A percentile compares a stretch with the other conserved stretches of the same genome.
These are phyloP conservation scores for Podospora didyma DNA, from an alignment of 495 filamentous ascomycete species.

Conservation along the genomic window DNA sequence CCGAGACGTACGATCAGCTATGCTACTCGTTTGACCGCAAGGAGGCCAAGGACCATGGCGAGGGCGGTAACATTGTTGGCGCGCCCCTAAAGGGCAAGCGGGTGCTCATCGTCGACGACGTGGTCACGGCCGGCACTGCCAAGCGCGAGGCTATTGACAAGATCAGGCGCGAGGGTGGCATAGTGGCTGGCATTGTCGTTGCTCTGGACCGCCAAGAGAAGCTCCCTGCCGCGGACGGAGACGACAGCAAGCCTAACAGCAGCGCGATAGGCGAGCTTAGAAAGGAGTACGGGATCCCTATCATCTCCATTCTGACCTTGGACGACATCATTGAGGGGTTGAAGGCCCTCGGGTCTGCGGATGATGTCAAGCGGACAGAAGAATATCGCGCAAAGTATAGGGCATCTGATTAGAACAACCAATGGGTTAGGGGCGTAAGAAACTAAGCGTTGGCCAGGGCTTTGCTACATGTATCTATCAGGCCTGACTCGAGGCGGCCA, in stretches of 20 bases:
- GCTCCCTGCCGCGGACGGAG: slow-evolving; percentile 51
- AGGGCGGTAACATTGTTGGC: slow-evolving; percentile 88
- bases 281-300: slow-evolving; percentile 59
- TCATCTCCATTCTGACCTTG: slow-evolving; percentile 57
- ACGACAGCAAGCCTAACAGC: slow-evolving; percentile 47
- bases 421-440: neutral
- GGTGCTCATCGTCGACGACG: slow-evolving; percentile 90
- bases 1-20: slow-evolving; percentile 47
- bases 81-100: slow-evolving; percentile 76
- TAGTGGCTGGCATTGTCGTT: slow-evolving; percentile 78
- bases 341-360: slow-evolving; percentile 45
- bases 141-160: slow-evolving; percentile 86
- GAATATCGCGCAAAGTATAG: slow-evolving; percentile 75
- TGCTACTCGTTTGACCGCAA: slow-evolving; percentile 93
- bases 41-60: slow-evolving; percentile 90
- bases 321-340: slow-evolving; percentile 75
- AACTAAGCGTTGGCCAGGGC: too few relatives aligned
- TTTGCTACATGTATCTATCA: neutral
- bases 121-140: slow-evolving; percentile 91
- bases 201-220: slow-evolving; percentile 87
- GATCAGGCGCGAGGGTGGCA: slow-evolving; percentile 75
- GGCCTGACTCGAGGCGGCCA: neutral
- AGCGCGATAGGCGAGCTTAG: slow-evolving; percentile 79
- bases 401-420: slow-evolving; percentile 48
- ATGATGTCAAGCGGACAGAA: slow-evolving; percentile 67